These are phyloP conservation scores for Margaritispora aquatica DNA, from an alignment of 495 filamentous ascomycete genomes.

Conservation along the genomic window DNA sequence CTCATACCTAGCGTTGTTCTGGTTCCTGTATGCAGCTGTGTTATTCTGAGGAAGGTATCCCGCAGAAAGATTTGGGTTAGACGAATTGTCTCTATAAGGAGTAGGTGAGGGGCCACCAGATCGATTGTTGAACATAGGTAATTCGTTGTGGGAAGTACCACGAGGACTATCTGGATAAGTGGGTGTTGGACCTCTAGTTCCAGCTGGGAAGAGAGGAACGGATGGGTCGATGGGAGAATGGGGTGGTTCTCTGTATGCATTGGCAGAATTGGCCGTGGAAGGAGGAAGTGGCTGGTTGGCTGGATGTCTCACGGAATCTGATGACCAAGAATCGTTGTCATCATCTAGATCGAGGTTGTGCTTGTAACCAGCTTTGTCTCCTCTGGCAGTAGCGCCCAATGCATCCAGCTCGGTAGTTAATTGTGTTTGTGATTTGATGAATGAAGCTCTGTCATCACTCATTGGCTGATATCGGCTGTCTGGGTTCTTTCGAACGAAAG, in stretches of 20 bases:
- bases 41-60: slow-evolving; percentile 28
- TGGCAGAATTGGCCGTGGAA: slow-evolving; percentile 18
- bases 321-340: slow-evolving; percentile 61
- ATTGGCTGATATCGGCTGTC: slow-evolving; percentile 95
- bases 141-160: slow-evolving; percentile 10
- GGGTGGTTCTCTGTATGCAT: slow-evolving; percentile 31
- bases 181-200: slow-evolving; percentile 10
- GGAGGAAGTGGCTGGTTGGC: slow-evolving; percentile 31
- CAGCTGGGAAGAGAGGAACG: slow-evolving; percentile 51
- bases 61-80: slow-evolving; percentile 16
- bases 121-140: slow-evolving; percentile 10
- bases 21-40: slow-evolving; percentile 33
- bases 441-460: slow-evolving; percentile 92
- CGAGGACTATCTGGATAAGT: slow-evolving; percentile 15
- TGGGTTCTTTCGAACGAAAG: slow-evolving; percentile 88
- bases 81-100: slow-evolving; percentile 14
- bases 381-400: slow-evolving; percentile 84
- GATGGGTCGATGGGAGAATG: slow-evolving; percentile 58
- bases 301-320: slow-evolving; percentile 33
- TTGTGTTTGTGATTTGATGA: slow-evolving; percentile 96
- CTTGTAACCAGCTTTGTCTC: slow-evolving; percentile 67
- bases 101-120: slow-evolving; percentile 6
- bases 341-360: slow-evolving; percentile 64
- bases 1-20: slow-evolving; percentile 45
- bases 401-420: slow-evolving; percentile 89